These are phyloP conservation scores for Coprinopsis sp. DNA, from an alignment of 768 basidiomycete species.

Conservation along the genomic window DNA sequence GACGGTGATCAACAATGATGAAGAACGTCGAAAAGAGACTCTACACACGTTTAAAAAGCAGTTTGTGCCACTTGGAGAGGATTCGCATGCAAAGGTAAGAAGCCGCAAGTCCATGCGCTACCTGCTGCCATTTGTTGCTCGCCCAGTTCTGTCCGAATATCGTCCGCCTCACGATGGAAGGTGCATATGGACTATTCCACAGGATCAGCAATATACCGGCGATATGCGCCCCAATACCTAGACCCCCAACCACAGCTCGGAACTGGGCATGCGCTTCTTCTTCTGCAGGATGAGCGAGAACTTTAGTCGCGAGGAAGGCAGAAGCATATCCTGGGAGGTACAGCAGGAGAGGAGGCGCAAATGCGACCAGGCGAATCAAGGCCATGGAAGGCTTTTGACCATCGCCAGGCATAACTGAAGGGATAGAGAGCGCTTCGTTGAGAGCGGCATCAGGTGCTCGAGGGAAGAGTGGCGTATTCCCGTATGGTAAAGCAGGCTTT, in stretches of 20 bases:
- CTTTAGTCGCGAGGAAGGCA: slow-evolving; percentile 37
- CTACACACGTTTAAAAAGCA: slow-evolving; percentile 27
- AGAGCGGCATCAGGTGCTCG: slow-evolving; percentile 15
- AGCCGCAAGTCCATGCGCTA: slow-evolving; percentile 12
- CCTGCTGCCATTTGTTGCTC: slow-evolving; percentile 6
- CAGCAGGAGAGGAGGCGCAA: slow-evolving; percentile 43
- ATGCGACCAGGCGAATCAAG: slow-evolving; percentile 30
- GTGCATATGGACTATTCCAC: slow-evolving; percentile 16
- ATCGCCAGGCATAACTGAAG: slow-evolving; percentile 19
- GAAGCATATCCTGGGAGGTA: slow-evolving; percentile 57
- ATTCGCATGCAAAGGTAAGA: slow-evolving; percentile 28
- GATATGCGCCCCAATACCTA: slow-evolving; percentile 32
- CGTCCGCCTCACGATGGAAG: slow-evolving; percentile 4
- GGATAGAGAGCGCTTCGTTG: slow-evolving; percentile 13
- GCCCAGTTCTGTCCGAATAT: slow-evolving; percentile 1
- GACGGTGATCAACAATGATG: neutral
- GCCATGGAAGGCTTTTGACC: slow-evolving; percentile 37
- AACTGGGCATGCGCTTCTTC: slow-evolving; percentile 70
- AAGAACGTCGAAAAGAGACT: neutral
- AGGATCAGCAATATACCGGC: slow-evolving; percentile 19
- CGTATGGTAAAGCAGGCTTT: slow-evolving; percentile 47
- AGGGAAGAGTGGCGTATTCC: slow-evolving; percentile 49
- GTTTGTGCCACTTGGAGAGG: slow-evolving; percentile 42
- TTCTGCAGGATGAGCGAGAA: slow-evolving; percentile 45
- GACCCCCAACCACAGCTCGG: slow-evolving; percentile 56